Evolutionary conservation across 352 stramenopile genomes (phyloP), one percentile per base, ranked within the genome.

Genomic region (Pythium insidiosum): DNA sequence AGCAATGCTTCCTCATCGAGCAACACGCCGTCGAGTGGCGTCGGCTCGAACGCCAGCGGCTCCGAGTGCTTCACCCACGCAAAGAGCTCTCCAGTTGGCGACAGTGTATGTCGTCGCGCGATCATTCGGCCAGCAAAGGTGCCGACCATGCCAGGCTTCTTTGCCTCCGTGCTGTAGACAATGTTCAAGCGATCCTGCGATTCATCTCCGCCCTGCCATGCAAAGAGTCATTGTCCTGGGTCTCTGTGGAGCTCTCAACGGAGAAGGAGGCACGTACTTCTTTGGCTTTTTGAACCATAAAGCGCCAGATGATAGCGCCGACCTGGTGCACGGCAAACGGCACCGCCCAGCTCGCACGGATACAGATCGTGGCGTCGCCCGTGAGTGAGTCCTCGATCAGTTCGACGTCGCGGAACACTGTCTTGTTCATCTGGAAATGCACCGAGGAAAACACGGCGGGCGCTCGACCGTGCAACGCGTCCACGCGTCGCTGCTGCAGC

Each of bases 1-100:
- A 43, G 11, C 50, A 41, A 57, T 22, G 39, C 37, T 22, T 50
- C 50, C 34, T 58, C 50, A n/a, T 58, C 35, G 0, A 58, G 4
- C 3, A 11, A 15, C 2, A 43, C 22, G 21, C 42, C 19, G 15
- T 47, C 42, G 2, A 58, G 41, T 0, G 26, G 5, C 5, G 44
- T 56, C 9, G 33, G 42, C 15, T 20, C 24, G 28, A 40, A 44
- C 1, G 9, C n/a, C n/a, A n/a, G 20, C 4, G 49, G 49, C 5
- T 56, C 50, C 7, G 20, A 39, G 42, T 47, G 47, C 42, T 30
- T 41, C 7, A 51, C 41, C 7, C 29, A 28, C 2, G 35, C 22
- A 6, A 57, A 18, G 7, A 50, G n/a, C n/a, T n/a, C n/a, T 24
- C 29, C 46, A 41, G 12, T 37, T 13, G 10, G 28, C 46, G 16